These are phyloP conservation scores for Verticillium albo-atrum DNA, from an alignment of 2,329 filamentous ascomycete genomes.

Conservation along the genomic window DNA sequence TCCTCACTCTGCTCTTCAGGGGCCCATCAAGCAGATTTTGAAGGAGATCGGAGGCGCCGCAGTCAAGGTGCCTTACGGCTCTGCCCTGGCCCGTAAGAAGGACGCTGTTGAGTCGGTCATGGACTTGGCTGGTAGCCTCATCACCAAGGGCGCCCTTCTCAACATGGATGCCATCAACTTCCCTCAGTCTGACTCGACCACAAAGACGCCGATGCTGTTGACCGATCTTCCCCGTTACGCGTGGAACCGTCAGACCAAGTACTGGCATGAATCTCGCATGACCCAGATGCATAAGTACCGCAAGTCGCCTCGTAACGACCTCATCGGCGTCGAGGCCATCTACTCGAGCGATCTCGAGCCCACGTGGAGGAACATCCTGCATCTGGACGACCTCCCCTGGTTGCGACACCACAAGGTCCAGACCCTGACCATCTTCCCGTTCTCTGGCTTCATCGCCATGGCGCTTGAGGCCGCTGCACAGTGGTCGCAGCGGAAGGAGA, in stretches of 20 bases:
- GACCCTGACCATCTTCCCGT: conserved; percentile 49
- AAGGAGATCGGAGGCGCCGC: conserved; percentile 34
- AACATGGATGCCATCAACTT: background rate
- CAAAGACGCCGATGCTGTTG: conserved; percentile 1
- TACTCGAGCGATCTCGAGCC: conserved; percentile 40
- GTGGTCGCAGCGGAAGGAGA: background rate
- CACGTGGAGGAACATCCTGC: conserved; percentile 44
- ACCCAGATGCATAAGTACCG: conserved; percentile 36
- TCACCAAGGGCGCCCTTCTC: background rate
- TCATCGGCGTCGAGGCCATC: conserved; percentile 40
- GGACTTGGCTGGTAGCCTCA: background rate
- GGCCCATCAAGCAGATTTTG: conserved; percentile 45
- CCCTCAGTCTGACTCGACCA: background rate
- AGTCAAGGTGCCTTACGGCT: conserved; percentile 19
- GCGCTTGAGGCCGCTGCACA: conserved; percentile 39
- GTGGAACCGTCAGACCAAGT: conserved; percentile 40
- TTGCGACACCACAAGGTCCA: conserved; percentile 55
- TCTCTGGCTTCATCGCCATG: conserved; percentile 49
- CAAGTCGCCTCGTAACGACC: conserved; percentile 34
- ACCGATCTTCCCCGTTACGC: conserved; percentile 42
- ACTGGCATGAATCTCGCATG: conserved; percentile 44
- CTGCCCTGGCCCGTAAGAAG: conserved; percentile 16
- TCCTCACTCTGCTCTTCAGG: conserved; percentile 43
- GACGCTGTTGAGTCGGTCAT: conserved; percentile 22
- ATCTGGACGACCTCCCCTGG: conserved; percentile 49